Evolutionary conservation across 306 rosid genomes (phyloP), one percentile per base, ranked within the genome.

Genomic region (Cajanus cajan): DNA sequence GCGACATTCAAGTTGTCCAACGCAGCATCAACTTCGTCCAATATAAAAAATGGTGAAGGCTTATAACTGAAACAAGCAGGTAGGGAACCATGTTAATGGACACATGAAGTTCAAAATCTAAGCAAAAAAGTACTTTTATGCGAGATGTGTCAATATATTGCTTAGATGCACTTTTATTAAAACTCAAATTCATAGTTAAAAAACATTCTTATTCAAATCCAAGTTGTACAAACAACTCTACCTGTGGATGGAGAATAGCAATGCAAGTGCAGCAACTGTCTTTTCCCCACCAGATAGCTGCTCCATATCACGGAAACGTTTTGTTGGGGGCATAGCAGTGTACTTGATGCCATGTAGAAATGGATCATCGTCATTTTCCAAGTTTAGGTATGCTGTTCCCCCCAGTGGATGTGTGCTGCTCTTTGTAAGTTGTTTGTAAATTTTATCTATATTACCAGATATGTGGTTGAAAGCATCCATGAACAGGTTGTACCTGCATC

Each of bases 1-100:
- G 99, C 88, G 2, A 96, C 99, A 70, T 96, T 96, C 84, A 96
- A 87, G 96, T 96, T 96, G 86, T 96, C 99, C 77, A 96, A 85
- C 11, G 99, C 99, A 70, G 98, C 99, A 84, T 96, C 99, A 45
- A 96, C 99, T 90, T 96, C 99, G 68, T 96, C 99, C 93, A 96
- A 82, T 84, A 96, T 96, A 83, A 93, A 96, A 86, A 96, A 96
- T 3, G 99, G 99, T 7, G 99, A 96, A 83, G 99, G 99, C 91
- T 90, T 87, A 86, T 68, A 96, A 78, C 99, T 96, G 96, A 77
- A 85, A 82, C 74, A 82, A 61, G 39, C 25, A 82, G 61, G 63
- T 43, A 48, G 36, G 73, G 69, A 73, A 73, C 75, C 55, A 51
- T 44, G 78, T 79, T 31, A 58, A 25, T 43, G n/a, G 66, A 85